These are phyloP conservation scores for Clonostachys rosea DNA, from an alignment of 2,329 filamentous ascomycete species.

Conservation along the genomic window DNA sequence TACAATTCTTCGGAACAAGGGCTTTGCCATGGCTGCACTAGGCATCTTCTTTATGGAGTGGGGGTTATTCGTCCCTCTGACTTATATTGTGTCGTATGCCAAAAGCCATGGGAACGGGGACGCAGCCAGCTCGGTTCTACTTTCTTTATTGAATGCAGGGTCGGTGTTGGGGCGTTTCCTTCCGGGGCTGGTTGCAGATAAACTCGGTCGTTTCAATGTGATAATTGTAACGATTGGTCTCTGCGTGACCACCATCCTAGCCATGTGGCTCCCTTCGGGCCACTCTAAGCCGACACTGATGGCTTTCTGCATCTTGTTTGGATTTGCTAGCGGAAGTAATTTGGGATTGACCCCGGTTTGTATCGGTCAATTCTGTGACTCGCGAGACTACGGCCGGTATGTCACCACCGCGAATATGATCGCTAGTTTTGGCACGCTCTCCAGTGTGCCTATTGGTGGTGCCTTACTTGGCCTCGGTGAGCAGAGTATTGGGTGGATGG, in stretches of 20 bases:
- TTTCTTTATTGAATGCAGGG: conserved; percentile 35
- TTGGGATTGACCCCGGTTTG: conserved; percentile 70
- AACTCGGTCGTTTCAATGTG: conserved; percentile 38
- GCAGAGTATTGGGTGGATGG: conserved; percentile 23
- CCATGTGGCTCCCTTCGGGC: conserved; percentile 47
- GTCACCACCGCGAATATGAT: conserved; percentile 68
- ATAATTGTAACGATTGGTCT: conserved; percentile 60
- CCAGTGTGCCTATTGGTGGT: conserved; percentile 24
- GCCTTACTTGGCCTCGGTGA: conserved; percentile 21
- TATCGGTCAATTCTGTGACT: conserved; percentile 64
- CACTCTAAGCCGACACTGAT: conserved; percentile 2
- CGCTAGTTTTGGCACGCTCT: conserved; percentile 54
- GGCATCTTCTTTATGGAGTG: conserved; percentile 41
- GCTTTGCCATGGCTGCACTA: conserved; percentile 32
- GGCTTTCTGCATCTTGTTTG: conserved; percentile 61
- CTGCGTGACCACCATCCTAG: conserved; percentile 34
- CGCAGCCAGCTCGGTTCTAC: conserved; percentile 33
- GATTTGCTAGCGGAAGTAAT: conserved; percentile 67
- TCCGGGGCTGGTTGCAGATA: conserved; percentile 34
- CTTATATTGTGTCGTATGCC: conserved; percentile 39
- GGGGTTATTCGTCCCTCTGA: conserved; percentile 39
- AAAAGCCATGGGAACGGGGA: conserved; percentile 22
- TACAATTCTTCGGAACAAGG: conserved; percentile 27
- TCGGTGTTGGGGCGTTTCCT: conserved; percentile 35
- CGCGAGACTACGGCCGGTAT: conserved; percentile 64